phyloP scores from a whole-genome alignment of 1,284 basidiomycete genomes.

The Hortiboletus rubellus region DNA sequence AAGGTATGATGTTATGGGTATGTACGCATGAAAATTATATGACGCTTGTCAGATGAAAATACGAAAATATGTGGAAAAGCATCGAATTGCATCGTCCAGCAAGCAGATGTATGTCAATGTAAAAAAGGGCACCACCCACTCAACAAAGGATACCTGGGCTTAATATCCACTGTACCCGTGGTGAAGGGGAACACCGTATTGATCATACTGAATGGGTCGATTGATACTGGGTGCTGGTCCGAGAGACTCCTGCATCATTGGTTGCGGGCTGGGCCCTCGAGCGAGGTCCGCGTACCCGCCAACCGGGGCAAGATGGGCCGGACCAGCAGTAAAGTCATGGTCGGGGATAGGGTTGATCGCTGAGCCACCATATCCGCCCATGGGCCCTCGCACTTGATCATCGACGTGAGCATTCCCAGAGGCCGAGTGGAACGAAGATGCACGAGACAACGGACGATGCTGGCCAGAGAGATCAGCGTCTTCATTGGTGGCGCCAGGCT shows the following conservation, averaged over 20 bases:
- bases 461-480: conserved; percentile 44
- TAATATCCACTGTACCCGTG: conserved; percentile 47
- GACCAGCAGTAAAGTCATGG: conserved; percentile 81
- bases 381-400: conserved; percentile 36
- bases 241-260: conserved; percentile 60
- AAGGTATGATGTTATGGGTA: conserved; percentile 22
- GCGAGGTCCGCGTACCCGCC: conserved; percentile 80
- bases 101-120: conserved; percentile 23
- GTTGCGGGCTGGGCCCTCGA: conserved; percentile 60
- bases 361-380: conserved; percentile 27
- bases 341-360: conserved; percentile 53
- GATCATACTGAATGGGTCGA: conserved; percentile 46
- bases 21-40: conserved; percentile 18
- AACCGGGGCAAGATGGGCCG: conserved; percentile 56
- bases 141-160: neutral
- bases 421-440: conserved; percentile 73
- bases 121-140: neutral
- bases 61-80: conserved; percentile 3
- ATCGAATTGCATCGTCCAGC: conserved; percentile 34
- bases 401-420: conserved; percentile 47
- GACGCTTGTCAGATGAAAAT: conserved; percentile 4
- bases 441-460: conserved; percentile 55
- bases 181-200: conserved; percentile 57
- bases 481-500: conserved; percentile 59
- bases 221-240: conserved; percentile 45